Conservation (phyloP, 129 eudicot species). For the Helianthus tuberosus region DNA sequence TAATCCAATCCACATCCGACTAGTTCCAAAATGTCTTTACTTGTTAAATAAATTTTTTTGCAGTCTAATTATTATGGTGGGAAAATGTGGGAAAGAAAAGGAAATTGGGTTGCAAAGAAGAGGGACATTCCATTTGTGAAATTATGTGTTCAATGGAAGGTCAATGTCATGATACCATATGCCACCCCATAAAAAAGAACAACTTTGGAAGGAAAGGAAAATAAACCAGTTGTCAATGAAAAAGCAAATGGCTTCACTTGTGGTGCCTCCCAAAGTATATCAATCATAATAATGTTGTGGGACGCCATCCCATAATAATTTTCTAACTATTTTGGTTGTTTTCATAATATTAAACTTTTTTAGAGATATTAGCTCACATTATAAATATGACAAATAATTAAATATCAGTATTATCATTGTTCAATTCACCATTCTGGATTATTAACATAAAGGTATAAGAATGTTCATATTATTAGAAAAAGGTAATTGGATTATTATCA, state of each 20-base stretch:
- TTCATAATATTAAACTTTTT: neutral
- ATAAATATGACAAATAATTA: neutral
- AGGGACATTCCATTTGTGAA: constrained; percentile 29
- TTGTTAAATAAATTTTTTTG: neutral
- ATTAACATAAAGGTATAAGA: no score
- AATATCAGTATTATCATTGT: neutral
- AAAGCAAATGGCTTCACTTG: constrained; percentile 17
- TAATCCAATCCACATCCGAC: no score
- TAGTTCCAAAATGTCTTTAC: neutral
- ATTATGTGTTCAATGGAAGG: constrained; percentile 4
- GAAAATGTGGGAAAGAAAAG: neutral
- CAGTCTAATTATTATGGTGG: neutral
- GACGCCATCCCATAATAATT: constrained; percentile 4
- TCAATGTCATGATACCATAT: constrained; percentile 22
- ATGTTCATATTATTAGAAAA: no score
- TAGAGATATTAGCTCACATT: neutral
- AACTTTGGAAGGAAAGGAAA: constrained; percentile 13
- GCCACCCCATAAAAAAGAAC: constrained; percentile 4
- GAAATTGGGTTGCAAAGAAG: constrained; percentile 4
- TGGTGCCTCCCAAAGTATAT: constrained; percentile 24
- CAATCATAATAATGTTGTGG: constrained; percentile 32
- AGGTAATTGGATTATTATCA: no score
- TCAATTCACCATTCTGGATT: neutral
- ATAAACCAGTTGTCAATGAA: constrained; percentile 21
- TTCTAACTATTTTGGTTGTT: neutral